Conservation (phyloP, 139 green algal genomes). For the Chlamydomonas eustigma region DNA sequence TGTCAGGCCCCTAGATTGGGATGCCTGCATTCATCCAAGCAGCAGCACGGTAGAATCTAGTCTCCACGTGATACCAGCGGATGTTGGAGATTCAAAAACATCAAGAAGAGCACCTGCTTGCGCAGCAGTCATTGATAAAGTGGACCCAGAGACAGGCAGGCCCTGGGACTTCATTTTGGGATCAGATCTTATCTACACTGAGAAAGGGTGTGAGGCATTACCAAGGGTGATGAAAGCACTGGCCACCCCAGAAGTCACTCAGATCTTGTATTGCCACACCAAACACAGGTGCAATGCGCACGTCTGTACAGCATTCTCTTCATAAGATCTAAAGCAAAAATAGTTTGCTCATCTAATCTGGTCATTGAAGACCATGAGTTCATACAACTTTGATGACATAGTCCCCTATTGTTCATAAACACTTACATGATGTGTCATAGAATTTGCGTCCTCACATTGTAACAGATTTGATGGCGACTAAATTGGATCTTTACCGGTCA, state of each 20-base stretch:
- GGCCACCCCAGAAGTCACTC: background rate
- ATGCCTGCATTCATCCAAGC: background rate
- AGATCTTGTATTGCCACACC: constrained; percentile 32
- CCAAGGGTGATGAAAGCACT: constrained; percentile 19
- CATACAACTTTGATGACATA: background rate
- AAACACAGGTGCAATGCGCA: constrained; percentile 16
- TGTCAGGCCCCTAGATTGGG: constrained; percentile 20
- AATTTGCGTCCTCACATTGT: background rate
- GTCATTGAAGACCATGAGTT: background rate
- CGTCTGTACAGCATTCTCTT: background rate
- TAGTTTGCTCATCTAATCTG: background rate
- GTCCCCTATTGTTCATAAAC: background rate
- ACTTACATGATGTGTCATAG: background rate
- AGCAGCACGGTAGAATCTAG: background rate
- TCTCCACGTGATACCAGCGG: background rate
- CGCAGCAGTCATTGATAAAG: background rate
- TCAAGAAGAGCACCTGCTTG: background rate
- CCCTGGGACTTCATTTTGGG: constrained; percentile 34
- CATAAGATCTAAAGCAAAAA: background rate
- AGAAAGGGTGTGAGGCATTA: constrained; percentile 6
- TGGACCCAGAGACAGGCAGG: background rate
- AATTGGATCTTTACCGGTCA: no score
- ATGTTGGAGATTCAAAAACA: background rate
- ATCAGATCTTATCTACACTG: constrained; percentile 36
- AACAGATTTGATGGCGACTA: background rate